Evolutionary conservation across 768 basidiomycete genomes (phyloP).

Genomic region (Sarcomyxa edulis): DNA sequence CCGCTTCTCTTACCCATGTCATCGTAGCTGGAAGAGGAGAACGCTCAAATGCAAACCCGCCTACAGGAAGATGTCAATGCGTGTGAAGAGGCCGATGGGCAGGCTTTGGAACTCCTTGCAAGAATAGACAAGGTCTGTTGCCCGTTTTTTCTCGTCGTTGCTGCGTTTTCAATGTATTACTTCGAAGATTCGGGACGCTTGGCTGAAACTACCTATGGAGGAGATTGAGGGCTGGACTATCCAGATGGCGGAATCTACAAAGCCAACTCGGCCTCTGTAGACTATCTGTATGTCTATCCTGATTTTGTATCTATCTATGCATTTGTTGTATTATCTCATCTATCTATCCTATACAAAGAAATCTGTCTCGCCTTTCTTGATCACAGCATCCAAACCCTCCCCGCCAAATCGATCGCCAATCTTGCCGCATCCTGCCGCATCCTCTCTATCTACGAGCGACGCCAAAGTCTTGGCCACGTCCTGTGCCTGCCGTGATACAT

Average conservation of each 20-base stretch:
- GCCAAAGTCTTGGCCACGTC: slow-evolving; percentile 52
- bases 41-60: slow-evolving; percentile 38
- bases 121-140: no score
- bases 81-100: slow-evolving; percentile 40
- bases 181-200: no score
- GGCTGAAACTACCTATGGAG: slow-evolving; percentile 55
- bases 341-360: no score
- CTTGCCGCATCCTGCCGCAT: slow-evolving; percentile 55
- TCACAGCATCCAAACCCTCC: slow-evolving; percentile 9
- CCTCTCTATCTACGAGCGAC: slow-evolving; percentile 41
- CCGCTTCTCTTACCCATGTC: not conserved
- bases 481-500: slow-evolving; percentile 34
- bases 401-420: slow-evolving; percentile 52
- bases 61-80: slow-evolving; percentile 43
- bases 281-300: no score
- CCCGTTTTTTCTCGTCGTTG: no score
- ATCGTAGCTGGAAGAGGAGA: slow-evolving; percentile 58
- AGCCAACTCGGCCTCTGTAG: slow-evolving; percentile 19
- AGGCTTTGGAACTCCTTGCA: slow-evolving; percentile 42
- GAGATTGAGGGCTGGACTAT: slow-evolving; percentile 58
- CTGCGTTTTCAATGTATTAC: slow-evolving; percentile 35
- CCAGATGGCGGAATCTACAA: slow-evolving; percentile 36
- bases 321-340: no score
- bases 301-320: no score
- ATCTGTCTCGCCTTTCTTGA: slow-evolving; percentile 11